Percentiles rank a stretch among this genome's conserved stretches.
Conservation (phyloP, 164 flowering plant species). For the Piper betle region DNA sequence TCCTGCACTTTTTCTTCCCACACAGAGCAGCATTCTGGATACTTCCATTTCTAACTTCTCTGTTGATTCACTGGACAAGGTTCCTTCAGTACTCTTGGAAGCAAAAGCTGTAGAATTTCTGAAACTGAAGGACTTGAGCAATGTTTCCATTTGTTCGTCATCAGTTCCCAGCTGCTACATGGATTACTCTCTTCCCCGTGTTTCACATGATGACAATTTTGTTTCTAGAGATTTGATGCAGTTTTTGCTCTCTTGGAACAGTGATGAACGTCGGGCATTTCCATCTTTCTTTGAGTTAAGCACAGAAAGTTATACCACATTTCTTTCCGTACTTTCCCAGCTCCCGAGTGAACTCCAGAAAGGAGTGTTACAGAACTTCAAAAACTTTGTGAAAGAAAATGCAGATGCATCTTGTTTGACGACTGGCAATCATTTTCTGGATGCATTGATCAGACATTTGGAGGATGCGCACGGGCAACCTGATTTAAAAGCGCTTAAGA, state of each 20-base stretch:
- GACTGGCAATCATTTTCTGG: slow-evolving; percentile 29
- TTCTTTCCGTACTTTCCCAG: slow-evolving; percentile 21
- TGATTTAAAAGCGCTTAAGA: slow-evolving; percentile 35
- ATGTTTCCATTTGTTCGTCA: slow-evolving; percentile 34
- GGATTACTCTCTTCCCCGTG: slow-evolving; percentile 18
- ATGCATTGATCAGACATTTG: slow-evolving; percentile 37
- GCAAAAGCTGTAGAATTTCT: not conserved
- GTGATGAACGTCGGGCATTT: slow-evolving; percentile 8
- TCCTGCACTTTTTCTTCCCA: slow-evolving; percentile 8
- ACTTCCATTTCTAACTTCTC: slow-evolving; percentile 14
- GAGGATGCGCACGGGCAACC: slow-evolving; percentile 29
- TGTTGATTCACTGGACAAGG: slow-evolving; percentile 42
- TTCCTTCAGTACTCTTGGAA: slow-evolving; percentile 8
- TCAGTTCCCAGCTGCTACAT: slow-evolving; percentile 24
- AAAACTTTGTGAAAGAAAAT: slow-evolving; percentile 17
- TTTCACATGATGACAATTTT: slow-evolving; percentile 3
- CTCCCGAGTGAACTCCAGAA: slow-evolving; percentile 46
- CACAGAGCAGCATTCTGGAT: slow-evolving; percentile 14
- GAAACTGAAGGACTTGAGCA: slow-evolving; percentile 37
- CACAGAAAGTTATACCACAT: slow-evolving; percentile 7
- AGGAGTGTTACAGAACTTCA: slow-evolving; percentile 34
- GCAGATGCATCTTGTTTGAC: slow-evolving; percentile 18
- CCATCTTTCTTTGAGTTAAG: slow-evolving; percentile 8
- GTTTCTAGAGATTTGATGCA: slow-evolving; percentile 4
- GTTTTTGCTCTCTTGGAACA: not conserved